Base-by-base conservation (phyloP, 2,329 filamentous ascomycete genomes). In the Cladosporium sp. region DNA sequence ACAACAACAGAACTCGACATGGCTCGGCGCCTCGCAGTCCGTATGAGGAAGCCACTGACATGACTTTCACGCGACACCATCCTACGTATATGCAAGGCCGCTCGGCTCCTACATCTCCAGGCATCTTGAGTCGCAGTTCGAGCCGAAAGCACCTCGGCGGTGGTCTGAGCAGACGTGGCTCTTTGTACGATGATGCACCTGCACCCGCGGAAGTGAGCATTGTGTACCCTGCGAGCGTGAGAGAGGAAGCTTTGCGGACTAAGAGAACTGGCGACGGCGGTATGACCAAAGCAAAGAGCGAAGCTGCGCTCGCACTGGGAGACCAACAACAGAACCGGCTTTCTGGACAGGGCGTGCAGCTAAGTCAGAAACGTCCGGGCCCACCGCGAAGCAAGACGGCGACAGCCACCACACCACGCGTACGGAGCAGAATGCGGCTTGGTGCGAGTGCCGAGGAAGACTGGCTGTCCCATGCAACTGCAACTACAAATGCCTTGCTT, bases 391-490 rank as follows among this genome's bases (percentile, higher is more conserved):
- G 78, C 44, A 68, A 63, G 58, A 68, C 69, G 5, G 64, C 33
- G 5, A 67, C 67, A 23, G 64, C 71, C 4, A 65, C 55, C 12
- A 73, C 71, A 10, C 67, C 68, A 6, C 59, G 65, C 26, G 64
- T 60, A 6, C 44, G 37, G 16, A 65, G 52, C 16, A 64, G 29
- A 8, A 52, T 65, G 21, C 33, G 61, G 5, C 26, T 56, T 5
- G 26, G 21, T 26, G 50, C 50, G 1, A 70, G 56, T 7, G 65
- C 71, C 10, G 80, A 84, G 61, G 80, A 85, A 59, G 84, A 85
- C 72, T 89, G 86, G 86, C 78, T 88, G 63, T 81, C 86, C 53
- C 84, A 86, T 62, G 83, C 86, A 0, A 85, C 85, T 2, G 79
- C 86, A 8, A 82, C 83, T 0, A 82, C 88, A 5, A 83, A 85